Conservation (phyloP, 2,329 filamentous ascomycete species). For the Cytospora mali region DNA sequence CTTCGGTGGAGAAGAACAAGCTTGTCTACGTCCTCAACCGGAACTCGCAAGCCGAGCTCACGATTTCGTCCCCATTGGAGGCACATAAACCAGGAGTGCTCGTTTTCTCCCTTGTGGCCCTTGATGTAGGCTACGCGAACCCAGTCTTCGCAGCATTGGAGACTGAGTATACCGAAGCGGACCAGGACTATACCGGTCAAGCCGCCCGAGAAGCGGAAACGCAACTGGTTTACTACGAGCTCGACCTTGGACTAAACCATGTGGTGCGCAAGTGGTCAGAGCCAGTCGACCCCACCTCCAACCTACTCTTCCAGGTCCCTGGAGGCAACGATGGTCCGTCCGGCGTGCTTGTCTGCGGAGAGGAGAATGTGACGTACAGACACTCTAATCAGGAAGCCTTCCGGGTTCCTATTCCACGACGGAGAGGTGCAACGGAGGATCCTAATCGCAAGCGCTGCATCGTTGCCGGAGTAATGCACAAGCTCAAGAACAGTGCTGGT, state of each 20-base stretch:
- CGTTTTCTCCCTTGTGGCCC: constrained; percentile 81
- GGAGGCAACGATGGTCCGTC: constrained; percentile 92
- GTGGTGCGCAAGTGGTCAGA: constrained; percentile 97
- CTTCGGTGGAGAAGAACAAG: constrained; percentile 98
- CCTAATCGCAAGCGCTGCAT: constrained; percentile 87
- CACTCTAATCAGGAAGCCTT: constrained; percentile 93
- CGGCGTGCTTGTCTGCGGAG: constrained; percentile 90
- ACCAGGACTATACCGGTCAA: constrained; percentile 86
- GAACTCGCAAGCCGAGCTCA: constrained; percentile 90
- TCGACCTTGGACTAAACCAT: constrained; percentile 94
- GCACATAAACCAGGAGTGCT: constrained; percentile 92
- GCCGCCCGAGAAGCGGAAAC: constrained; percentile 84
- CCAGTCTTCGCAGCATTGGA: constrained; percentile 95
- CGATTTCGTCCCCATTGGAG: constrained; percentile 95
- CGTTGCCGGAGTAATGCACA: constrained; percentile 93
- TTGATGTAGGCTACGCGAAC: constrained; percentile 97
- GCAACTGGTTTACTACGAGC: constrained; percentile 92
- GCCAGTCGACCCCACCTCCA: constrained; percentile 84
- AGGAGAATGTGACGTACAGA: constrained; percentile 95
- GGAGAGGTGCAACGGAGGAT: constrained; percentile 87
- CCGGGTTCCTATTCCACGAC: constrained; percentile 83
- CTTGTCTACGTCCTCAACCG: constrained; percentile 98
- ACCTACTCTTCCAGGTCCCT: constrained; percentile 91
- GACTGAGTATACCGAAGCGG: constrained; percentile 87
- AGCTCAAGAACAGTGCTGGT: constrained; percentile 77